Percentiles rank a stretch among this genome's conserved stretches.
Conservation (phyloP, 345 rosid species). For the Eucalyptus polybractea region DNA sequence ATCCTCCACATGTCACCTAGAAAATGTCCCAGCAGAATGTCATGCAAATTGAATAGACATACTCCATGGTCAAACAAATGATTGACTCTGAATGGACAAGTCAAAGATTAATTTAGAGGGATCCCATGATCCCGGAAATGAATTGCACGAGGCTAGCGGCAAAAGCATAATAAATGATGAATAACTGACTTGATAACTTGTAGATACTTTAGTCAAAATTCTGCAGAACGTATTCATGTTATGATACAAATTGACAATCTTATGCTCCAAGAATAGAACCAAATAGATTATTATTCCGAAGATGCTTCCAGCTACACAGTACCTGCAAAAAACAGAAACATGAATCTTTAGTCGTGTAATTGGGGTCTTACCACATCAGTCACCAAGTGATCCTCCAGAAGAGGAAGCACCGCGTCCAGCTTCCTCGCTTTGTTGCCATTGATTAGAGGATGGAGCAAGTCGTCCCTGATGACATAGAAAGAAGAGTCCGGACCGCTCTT, state of each 20-base stretch:
- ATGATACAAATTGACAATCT: neutral
- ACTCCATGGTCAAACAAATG: neutral
- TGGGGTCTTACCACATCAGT: constrained; percentile 71
- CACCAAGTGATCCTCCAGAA: constrained; percentile 40
- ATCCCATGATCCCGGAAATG: neutral
- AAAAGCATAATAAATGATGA: neutral
- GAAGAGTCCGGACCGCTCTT: constrained; percentile 10
- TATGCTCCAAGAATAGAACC: neutral
- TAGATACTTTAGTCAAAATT: neutral
- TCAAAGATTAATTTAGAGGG: neutral
- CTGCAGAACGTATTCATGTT: neutral
- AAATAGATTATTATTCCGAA: neutral
- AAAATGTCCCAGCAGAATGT: constrained; percentile 14
- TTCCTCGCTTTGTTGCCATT: constrained; percentile 94
- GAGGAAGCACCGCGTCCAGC: constrained; percentile 69
- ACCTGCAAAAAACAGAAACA: neutral
- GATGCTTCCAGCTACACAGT: neutral
- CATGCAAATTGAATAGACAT: constrained; percentile 1
- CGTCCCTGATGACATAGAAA: constrained; percentile 79
- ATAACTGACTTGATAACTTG: neutral
- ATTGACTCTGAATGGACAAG: neutral
- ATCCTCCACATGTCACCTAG: constrained; percentile 94
- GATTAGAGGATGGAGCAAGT: constrained; percentile 77
- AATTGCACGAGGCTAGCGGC: neutral
- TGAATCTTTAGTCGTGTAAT: neutral